Evolutionary conservation across 1,139 yeast species (phyloP).

Genomic region (Pichia sp.): DNA sequence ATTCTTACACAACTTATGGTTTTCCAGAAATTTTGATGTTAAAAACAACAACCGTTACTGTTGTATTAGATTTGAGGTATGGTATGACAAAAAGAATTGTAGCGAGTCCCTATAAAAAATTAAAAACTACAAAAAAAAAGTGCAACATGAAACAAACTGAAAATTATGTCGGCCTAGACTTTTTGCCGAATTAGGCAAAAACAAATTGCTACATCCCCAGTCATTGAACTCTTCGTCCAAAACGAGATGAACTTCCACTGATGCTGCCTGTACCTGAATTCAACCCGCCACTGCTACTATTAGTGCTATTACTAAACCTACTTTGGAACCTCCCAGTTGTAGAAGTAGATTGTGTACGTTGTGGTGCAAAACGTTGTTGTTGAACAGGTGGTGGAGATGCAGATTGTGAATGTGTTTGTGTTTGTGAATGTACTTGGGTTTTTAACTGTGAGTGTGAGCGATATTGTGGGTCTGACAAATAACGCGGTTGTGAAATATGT

Average conservation of each 20-base stretch:
- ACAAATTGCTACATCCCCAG: background rate
- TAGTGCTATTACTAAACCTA: constrained; percentile 1
- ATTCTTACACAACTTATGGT: background rate
- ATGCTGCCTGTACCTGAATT: background rate
- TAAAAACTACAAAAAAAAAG: background rate
- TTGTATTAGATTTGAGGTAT: background rate
- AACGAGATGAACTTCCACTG: constrained; percentile 2
- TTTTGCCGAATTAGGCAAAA: background rate
- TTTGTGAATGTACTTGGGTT: background rate
- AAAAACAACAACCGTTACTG: background rate
- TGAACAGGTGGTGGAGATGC: background rate
- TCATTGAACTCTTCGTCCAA: constrained; percentile 9
- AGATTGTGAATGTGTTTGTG: background rate
- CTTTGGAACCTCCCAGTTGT: constrained; percentile 4
- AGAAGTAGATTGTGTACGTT: background rate
- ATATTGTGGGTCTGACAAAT: too few species aligned
- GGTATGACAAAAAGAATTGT: background rate
- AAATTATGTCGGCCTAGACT: background rate
- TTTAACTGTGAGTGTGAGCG: too few species aligned
- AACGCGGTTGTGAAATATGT: too few species aligned
- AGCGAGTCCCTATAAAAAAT: background rate
- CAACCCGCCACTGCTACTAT: background rate
- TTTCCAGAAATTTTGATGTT: background rate
- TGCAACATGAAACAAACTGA: background rate
- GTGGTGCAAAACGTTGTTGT: background rate